Percentiles rank a stretch among this genome's conserved stretches.
Evolutionary conservation across 2,329 filamentous ascomycete species (phyloP).

Genomic region (Hypoxylon sp.): DNA sequence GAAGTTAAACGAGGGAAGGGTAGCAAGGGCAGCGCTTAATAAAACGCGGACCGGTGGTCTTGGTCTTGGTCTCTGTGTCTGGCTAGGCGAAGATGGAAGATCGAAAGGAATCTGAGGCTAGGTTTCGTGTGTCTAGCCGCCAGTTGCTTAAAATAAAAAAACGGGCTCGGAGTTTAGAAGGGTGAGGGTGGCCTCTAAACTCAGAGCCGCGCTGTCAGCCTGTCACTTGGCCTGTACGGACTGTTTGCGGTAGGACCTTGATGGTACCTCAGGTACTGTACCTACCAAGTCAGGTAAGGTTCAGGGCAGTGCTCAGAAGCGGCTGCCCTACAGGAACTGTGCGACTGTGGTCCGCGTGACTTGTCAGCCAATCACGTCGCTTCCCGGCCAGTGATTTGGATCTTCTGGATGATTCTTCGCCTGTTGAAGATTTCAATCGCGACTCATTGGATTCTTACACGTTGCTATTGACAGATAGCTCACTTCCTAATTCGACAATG

Average conservation of each 20-base stretch:
- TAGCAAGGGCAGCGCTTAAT: constrained; percentile 48
- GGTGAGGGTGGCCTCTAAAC: not conserved
- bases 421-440: not conserved
- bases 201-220: constrained; percentile 34
- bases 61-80: constrained; percentile 17
- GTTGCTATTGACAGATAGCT: not conserved
- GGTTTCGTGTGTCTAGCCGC: constrained; percentile 36
- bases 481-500: not conserved
- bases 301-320: constrained; percentile 3
- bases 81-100: constrained; percentile 17
- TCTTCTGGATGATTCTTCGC: constrained; percentile 37
- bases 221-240: constrained; percentile 5
- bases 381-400: not conserved
- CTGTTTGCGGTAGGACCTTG: constrained; percentile 1
- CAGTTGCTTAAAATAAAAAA: constrained; percentile 43
- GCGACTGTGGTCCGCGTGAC: constrained; percentile 19
- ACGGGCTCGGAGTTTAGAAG: constrained; percentile 23
- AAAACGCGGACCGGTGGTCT: constrained; percentile 44
- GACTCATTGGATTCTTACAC: constrained; percentile 10
- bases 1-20: constrained; percentile 28
- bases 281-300: constrained; percentile 1
- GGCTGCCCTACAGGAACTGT: constrained; percentile 7
- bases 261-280: not conserved
- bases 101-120: constrained; percentile 23
- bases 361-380: constrained; percentile 31